Evolutionary conservation across 805 yeast genomes (phyloP), one percentile per base, ranked within the genome.

Genomic region (Yarrowia sp.): DNA sequence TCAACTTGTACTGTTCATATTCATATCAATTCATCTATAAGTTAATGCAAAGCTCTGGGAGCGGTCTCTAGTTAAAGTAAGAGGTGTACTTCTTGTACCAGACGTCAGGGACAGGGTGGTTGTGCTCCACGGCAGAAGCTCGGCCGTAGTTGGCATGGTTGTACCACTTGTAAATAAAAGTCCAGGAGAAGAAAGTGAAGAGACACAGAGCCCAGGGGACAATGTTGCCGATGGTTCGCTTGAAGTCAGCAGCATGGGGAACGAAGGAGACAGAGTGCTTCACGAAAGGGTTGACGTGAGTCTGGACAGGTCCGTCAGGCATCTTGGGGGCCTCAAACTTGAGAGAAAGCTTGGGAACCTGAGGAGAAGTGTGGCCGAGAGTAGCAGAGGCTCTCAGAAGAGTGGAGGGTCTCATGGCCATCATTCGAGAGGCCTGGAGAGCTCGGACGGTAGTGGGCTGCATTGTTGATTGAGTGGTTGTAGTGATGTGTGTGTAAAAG

Each of bases 1-100:
- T n/a, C n/a, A n/a, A n/a, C 39, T 14, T 38, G 4, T 39, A 39
- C 43, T 7, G 10, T 39, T 7, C 8, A n/a, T n/a, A 6, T n/a
- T n/a, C 43, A n/a, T 15, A n/a, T 14, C 9, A 39, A 41, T 6
- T 48, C 39, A 33, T 48, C 58, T 51, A 51, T 51, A 51, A 51
- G 42, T 51, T 51, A 51, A 51, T 51, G 58, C 58, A 51, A 36
- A 4, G 11, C n/a, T 10, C 14, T 6, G 4, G n/a, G 4, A 7
- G n/a, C n/a, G 13, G 4, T 7, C n/a, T 15, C 17, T 55, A 55
- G 61, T 55, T 55, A 13, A 55, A 55, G 31, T 11, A 22, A 9
- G 47, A 39, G 17, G 61, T 55, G 61, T 55, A 55, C 61, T 55
- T 55, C 61, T 55, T 55, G 61, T 55, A 55, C 61, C 61, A 55